Percentiles rank a stretch among this genome's conserved stretches.
Evolutionary conservation across 106 monocot genomes (phyloP).

Genomic region (Acorus calamus): DNA sequence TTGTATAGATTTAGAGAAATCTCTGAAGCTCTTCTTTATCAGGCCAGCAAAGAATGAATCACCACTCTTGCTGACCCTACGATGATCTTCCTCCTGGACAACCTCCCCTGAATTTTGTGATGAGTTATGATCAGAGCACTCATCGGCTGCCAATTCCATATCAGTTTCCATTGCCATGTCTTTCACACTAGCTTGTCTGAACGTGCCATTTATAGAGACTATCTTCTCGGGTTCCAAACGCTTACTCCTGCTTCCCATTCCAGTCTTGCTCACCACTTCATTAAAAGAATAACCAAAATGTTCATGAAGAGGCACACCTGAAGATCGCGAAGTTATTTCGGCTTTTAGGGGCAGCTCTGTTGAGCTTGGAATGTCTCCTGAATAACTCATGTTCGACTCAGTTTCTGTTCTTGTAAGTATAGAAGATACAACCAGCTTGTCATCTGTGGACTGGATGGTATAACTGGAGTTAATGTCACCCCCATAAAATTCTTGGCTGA

Average conservation of each 20-base stretch:
- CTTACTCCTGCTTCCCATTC: slow-evolving; percentile 65
- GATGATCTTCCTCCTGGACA: slow-evolving; percentile 33
- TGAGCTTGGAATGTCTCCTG: slow-evolving; percentile 39
- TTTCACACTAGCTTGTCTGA: slow-evolving; percentile 57
- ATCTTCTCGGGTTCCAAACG: slow-evolving; percentile 71
- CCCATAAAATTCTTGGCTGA: slow-evolving; percentile 9
- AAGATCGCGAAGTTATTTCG: slow-evolving; percentile 26
- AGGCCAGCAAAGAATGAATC: slow-evolving; percentile 75
- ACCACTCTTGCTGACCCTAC: slow-evolving; percentile 38
- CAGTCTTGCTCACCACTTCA: slow-evolving; percentile 36
- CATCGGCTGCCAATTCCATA: slow-evolving; percentile 47
- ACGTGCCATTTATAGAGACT: slow-evolving; percentile 32
- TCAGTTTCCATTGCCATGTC: slow-evolving; percentile 68
- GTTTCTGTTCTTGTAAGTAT: slow-evolving; percentile 33
- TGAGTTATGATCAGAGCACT: slow-evolving; percentile 38
- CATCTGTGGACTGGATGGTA: slow-evolving; percentile 24
- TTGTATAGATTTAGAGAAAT: slow-evolving; percentile 48
- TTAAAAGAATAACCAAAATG: slow-evolving; percentile 51
- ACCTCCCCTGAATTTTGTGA: slow-evolving; percentile 52
- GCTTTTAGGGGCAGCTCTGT: slow-evolving; percentile 29
- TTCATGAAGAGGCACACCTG: slow-evolving; percentile 59
- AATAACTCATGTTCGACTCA: slow-evolving; percentile 30
- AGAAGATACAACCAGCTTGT: slow-evolving; percentile 47
- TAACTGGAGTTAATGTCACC: slow-evolving; percentile 22
- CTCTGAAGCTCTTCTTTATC: slow-evolving; percentile 80